These are phyloP conservation scores for Fibroporia radiculosa DNA, from an alignment of 768 basidiomycete species.

Conservation along the genomic window DNA sequence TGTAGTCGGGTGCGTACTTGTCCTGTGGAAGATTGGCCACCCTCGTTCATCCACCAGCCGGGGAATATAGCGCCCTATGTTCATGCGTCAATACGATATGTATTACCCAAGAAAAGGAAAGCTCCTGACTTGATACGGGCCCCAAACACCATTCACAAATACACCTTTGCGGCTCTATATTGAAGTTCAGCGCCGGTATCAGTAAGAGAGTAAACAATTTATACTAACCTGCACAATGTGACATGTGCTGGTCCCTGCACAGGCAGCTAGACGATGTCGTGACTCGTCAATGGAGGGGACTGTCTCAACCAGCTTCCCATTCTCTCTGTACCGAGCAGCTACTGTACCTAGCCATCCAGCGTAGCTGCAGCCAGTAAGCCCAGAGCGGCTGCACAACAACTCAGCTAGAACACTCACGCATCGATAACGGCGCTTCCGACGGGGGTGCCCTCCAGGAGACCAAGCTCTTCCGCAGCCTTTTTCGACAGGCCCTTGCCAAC, in stretches of 20 bases:
- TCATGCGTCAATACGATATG: not conserved
- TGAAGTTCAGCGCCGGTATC: not conserved
- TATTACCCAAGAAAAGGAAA: not conserved
- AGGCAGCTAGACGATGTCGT: conserved; percentile 75
- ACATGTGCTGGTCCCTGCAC: conserved; percentile 96
- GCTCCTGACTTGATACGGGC: conserved; percentile 73
- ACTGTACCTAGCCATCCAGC: conserved; percentile 98
- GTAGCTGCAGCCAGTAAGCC: conserved; percentile 39
- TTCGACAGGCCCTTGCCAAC: conserved; percentile 78
- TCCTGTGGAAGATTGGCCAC: conserved; percentile 98
- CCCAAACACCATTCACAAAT: conserved; percentile 91
- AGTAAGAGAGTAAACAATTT: not conserved
- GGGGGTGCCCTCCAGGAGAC: conserved; percentile 76
- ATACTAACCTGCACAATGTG: conserved; percentile 76
- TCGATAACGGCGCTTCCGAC: conserved; percentile 96
- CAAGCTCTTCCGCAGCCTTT: conserved; percentile 76
- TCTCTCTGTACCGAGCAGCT: conserved; percentile 59
- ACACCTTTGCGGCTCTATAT: conserved; percentile 68
- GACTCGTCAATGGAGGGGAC: conserved; percentile 70
- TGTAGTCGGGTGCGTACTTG: conserved; percentile 39
- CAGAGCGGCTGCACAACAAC: not conserved
- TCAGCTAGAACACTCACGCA: conserved; percentile 47
- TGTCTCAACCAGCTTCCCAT: conserved; percentile 39
- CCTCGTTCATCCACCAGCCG: conserved; percentile 99
- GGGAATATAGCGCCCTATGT: conserved; percentile 77